Evolutionary conservation across 192 early-diverging fungal species (phyloP).

Genomic region (Diversispora epigaea): DNA sequence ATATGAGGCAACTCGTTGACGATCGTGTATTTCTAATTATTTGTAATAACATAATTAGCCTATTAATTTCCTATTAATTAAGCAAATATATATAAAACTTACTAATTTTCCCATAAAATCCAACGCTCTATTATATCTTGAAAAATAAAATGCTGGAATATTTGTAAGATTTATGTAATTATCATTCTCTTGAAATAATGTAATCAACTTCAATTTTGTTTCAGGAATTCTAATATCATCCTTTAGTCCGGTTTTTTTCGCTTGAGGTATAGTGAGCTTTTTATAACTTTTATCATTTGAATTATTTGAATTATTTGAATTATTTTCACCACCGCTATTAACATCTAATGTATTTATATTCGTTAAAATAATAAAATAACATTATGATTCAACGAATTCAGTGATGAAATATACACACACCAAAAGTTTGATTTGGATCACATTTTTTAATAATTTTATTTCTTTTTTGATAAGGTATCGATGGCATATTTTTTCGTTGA

Average conservation of each 20-base stretch:
- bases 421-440: no score
- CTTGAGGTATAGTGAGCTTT: neutral
- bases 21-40: neutral
- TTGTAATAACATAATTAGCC: no score
- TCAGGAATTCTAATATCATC: slow-evolving; percentile 2
- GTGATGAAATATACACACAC: no score
- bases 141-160: neutral
- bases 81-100: neutral
- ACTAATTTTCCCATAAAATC: slow-evolving; percentile 13
- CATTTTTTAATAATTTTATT: no score
- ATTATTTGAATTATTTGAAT: no score
- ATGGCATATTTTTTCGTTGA: no score
- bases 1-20: neutral
- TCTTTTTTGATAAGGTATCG: no score
- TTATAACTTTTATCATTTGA: no score
- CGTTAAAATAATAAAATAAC: no score
- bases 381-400: no score
- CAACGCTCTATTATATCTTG: slow-evolving; percentile 5
- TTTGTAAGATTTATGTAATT: slow-evolving; percentile 3
- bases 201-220: slow-evolving; percentile 14
- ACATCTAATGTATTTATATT: no score
- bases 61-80: neutral
- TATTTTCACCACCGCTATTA: no score
- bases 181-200: slow-evolving; percentile 15
- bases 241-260: neutral